Evolutionary conservation across 331 rosid species (phyloP), one percentile per base, ranked within the genome.

Genomic region (Pyracantha coccinea): DNA sequence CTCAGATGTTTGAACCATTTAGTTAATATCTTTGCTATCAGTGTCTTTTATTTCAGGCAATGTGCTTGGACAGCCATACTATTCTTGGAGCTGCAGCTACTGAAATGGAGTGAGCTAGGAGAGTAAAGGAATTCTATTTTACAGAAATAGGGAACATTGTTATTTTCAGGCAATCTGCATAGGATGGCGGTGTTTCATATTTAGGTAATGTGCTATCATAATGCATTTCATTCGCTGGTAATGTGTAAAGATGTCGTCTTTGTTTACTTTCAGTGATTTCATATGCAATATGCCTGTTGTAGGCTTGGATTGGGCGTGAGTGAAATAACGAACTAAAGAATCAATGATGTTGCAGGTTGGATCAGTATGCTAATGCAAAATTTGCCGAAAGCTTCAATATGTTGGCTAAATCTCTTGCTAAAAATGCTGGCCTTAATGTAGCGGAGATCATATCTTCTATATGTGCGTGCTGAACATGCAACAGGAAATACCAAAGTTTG

Each of bases 21-120:
- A 35, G 2, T 35, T 35, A 2, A 35, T 9, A 35, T 35, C 44
- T 35, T 35, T 1, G 4, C 44, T 9, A 9, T 35, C 13, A 35
- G 4, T 8, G 44, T 2, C 44, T 2, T 35, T 35, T 4, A 35
- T 35, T 41, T 41, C 47, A 41, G 47, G 47, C 47, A 38, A 91
- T 91, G 96, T 92, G 97, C 73, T 85, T 85, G 84, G 96, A 93
- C 69, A 93, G 98, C 84, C 92, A 97, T 23, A 80, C 59, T 41
- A 91, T 93, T 74, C 96, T 97, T 69, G 98, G 97, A 67, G 97
- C 93, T 60, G 92, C 98, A 5, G 98, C 98, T 70, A 91, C 96
- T 20, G 96, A 93, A 85, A 93, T 93, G 68, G 98, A 93, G 86
- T 77, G 89, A 69, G 98, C 96, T 61, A 88, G 71, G 82, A 84